Evolutionary conservation across 148 eudicot genomes (phyloP), one percentile per base, ranked within the genome.

Genomic region (Nyssa sinensis): DNA sequence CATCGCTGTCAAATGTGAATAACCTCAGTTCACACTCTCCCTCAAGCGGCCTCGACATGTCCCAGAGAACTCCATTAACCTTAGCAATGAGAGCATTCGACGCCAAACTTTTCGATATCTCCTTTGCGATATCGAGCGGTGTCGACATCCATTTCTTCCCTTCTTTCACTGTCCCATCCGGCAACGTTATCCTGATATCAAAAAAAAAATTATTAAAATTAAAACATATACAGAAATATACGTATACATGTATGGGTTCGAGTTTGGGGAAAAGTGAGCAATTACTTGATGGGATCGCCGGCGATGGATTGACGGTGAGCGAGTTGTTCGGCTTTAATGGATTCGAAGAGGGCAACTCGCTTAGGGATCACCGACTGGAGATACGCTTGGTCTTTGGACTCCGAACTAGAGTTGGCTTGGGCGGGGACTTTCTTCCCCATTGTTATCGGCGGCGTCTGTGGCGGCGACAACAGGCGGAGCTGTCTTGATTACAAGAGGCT

Each of bases 21-120:
- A 96, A 74, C 76, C 81, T 83, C 27, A 96, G 85, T 29, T 91
- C 83, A 64, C 93, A 93, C 24, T 96, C 98, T 0, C 85, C 86
- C 85, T 93, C 99, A 33, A 96, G 81, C 1, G 98, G 97, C 79
- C 99, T 86, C 6, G 67, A 33, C 99, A 96, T 93, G 65, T 96
- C 99, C 99, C 99, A 96, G 17, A 93, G 79, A 27, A 82, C 88
- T 16, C 87, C 95, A 72, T 90, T 81, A 5, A 96, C 99, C 77
- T 84, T 84, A 12, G 99, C 72, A 73, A 96, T 91, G 82, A 96
- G 67, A 4, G 99, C 86, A 49, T 84, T 93, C 0, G 97, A 80
- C 3, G 92, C 94, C 81, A 96, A 87, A 67, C 94, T 81, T 88
- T 93, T 93, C 11, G 99, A 93, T 59, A 96, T 88, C 81, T 79